Percentiles rank a stretch among this genome's conserved stretches.
Evolutionary conservation across 129 eudicot genomes (phyloP).

Genomic region (Lactuca saligna): DNA sequence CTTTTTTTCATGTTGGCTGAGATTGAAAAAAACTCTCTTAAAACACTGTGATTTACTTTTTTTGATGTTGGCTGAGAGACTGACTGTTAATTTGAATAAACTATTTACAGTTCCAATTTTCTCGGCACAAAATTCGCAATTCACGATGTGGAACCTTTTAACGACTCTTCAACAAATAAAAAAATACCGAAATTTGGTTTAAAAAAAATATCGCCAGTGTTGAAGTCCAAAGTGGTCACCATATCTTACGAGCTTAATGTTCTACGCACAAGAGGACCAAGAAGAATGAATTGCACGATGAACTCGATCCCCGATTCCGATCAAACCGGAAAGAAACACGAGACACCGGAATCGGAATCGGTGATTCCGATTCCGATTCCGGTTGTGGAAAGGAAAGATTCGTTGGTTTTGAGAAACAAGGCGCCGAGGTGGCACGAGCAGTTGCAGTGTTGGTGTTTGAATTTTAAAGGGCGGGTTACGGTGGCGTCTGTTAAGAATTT

Average conservation of each 20-base stretch:
- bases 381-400: constrained; percentile 16
- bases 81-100: neutral
- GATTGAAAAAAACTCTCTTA: too few species aligned
- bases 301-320: constrained; percentile 45
- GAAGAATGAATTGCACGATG: constrained; percentile 61
- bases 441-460: constrained; percentile 80
- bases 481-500: constrained; percentile 86
- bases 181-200: constrained; percentile 22
- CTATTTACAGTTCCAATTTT: constrained; percentile 61
- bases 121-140: constrained; percentile 67
- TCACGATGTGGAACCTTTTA: constrained; percentile 47
- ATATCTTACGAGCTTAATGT: constrained; percentile 65
- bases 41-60: too few species aligned
- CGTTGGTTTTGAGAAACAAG: constrained; percentile 56
- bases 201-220: constrained; percentile 27
- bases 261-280: constrained; percentile 64
- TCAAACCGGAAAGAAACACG: constrained; percentile 4
- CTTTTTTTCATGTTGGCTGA: too few species aligned
- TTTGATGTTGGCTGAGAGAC: too few species aligned
- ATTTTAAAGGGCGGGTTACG: constrained; percentile 79
- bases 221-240: constrained; percentile 51
- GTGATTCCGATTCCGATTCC: too few species aligned
- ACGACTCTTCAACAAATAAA: constrained; percentile 25
- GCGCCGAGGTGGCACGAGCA: constrained; percentile 85
- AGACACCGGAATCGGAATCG: neutral